These are phyloP conservation scores for Chlamydomonas sphaeroides DNA, from an alignment of 139 green algal genomes.

Conservation along the genomic window DNA sequence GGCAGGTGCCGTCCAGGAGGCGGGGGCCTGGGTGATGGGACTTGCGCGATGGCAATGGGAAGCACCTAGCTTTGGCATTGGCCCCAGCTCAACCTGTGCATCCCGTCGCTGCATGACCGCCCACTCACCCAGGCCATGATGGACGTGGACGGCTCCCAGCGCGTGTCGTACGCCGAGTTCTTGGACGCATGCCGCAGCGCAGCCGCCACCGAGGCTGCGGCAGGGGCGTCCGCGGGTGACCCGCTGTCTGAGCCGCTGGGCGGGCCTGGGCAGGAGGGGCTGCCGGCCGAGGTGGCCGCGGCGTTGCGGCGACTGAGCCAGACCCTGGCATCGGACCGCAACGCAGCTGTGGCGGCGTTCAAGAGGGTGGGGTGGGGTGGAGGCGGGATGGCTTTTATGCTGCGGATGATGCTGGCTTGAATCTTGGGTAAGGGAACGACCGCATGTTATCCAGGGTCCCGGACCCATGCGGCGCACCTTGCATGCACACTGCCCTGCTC, in stretches of 20 bases:
- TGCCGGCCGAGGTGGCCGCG: constrained; percentile 1
- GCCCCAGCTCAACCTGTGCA: no score
- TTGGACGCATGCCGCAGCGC: constrained; percentile 18
- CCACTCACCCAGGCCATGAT: constrained; percentile 43
- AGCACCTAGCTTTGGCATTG: no score
- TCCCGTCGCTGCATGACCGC: no score
- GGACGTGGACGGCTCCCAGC: constrained; percentile 42
- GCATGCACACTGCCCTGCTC: no score
- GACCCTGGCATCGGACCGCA: not conserved
- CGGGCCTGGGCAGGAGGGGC: not conserved
- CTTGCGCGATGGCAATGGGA: no score
- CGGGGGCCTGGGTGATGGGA: no score
- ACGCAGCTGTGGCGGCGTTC: constrained; percentile 11
- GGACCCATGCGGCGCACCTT: no score
- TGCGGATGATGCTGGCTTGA: no score
- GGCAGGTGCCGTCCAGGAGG: no score
- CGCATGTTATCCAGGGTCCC: no score
- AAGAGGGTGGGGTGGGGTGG: not conserved
- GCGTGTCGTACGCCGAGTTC: constrained; percentile 41
- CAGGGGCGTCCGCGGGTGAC: not conserved
- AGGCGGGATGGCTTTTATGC: no score
- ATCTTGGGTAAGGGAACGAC: no score
- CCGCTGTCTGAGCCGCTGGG: not conserved
- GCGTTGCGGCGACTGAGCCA: constrained; percentile 14
- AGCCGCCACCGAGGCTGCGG: constrained; percentile 36